Percentiles rank a stretch among this genome's conserved stretches.
These are phyloP conservation scores for Arthrinium puccinioides DNA, from an alignment of 2,329 filamentous ascomycete genomes.

Conservation along the genomic window DNA sequence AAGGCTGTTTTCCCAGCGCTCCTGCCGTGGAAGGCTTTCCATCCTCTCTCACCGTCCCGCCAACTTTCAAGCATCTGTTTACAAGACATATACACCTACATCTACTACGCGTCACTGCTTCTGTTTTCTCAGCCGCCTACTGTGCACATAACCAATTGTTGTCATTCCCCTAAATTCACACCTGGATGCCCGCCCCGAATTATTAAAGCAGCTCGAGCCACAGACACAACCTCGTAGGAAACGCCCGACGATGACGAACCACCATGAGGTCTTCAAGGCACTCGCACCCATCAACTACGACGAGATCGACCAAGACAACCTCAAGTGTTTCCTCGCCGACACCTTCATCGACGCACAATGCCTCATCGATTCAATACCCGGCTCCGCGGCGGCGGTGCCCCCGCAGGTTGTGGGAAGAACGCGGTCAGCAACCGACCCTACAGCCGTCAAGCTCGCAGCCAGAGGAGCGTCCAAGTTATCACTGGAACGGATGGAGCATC, in stretches of 20 bases:
- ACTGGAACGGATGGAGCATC: conserved; percentile 41
- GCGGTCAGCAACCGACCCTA: conserved; percentile 51
- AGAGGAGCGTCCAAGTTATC: conserved; percentile 39
- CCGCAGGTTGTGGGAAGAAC: conserved; percentile 34
- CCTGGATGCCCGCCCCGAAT: no score
- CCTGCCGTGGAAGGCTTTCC: no score
- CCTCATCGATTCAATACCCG: conserved; percentile 71
- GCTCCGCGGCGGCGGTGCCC: conserved; percentile 33
- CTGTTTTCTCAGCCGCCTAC: no score
- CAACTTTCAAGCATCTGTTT: no score
- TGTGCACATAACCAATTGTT: no score
- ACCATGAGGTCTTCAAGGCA: conserved; percentile 46
- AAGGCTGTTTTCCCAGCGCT: no score
- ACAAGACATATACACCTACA: no score
- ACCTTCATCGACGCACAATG: conserved; percentile 63
- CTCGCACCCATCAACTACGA: conserved; percentile 45
- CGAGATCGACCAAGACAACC: conserved; percentile 31
- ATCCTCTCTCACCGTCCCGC: no score
- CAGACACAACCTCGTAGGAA: no score
- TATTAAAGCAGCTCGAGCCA: no score
- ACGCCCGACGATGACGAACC: conserved; percentile 6
- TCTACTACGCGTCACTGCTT: no score
- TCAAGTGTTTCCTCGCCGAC: conserved; percentile 45
- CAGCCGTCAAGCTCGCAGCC: conserved; percentile 35
- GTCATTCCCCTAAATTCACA: no score